Evolutionary conservation across 2,329 filamentous ascomycete species (phyloP), one percentile per base, ranked within the genome.

Genomic region (Elsinoe arachidis): DNA sequence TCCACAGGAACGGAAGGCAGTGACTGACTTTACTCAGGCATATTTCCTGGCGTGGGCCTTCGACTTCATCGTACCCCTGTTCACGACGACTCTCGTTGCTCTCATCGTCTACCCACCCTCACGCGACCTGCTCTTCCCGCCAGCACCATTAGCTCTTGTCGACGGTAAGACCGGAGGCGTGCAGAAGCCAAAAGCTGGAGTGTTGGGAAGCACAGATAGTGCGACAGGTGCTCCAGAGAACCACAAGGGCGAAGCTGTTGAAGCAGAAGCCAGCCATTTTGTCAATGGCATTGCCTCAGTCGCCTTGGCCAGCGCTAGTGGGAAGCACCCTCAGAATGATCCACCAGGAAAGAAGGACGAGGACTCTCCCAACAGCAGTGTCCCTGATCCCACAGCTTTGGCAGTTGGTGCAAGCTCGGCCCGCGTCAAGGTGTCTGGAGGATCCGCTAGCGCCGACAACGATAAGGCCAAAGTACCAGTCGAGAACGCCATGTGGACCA

Each of bases 211-310:
- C 17, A 80, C 85, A 26, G 86, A 90, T 59, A 90, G 86, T 58
- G 79, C 86, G 0, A 95, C 89, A 0, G 90, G 89, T 1, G 89
- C 89, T 0, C 86, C 88, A 0, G 88, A 95, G 68, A 88, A 89
- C 62, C 82, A 89, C 71, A 86, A 89, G 67, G 89, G 90, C 23
- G 88, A 93, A 68, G 87, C 88, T 0, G 86, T 90, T 1, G 89
- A 95, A 68, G 82, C 87, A 60, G 89, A 95, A 68, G 90, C 90
- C 1, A 85, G 81, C 63, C 91, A 90, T 67, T 85, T 95, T 61
- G 84, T 93, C 59, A 85, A 85, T 56, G 81, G 84, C 34, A 83
- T 93, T 55, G 82, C 85, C 7, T 79, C 82, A 30, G 81, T 93
- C 4, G 85, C 87, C 1, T 72, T 92, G 15, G 86, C 85, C 49